phyloP scores from a whole-genome alignment of 495 filamentous ascomycete species.

The Penicillium egyptiacum region DNA sequence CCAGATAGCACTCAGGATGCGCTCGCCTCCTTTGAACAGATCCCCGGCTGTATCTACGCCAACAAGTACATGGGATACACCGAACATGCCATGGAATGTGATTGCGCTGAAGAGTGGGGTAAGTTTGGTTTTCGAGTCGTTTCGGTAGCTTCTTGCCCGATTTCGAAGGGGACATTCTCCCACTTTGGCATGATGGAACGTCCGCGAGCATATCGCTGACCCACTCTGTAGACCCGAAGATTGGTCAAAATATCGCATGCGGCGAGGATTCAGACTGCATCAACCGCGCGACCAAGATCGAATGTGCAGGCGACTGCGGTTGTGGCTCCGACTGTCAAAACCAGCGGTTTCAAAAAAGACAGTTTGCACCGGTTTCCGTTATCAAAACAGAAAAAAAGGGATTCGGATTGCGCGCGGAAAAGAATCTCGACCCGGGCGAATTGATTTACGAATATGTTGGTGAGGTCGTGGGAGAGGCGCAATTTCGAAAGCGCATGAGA shows the following conservation, averaged over 20 bases:
- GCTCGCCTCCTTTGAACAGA: conserved; percentile 71
- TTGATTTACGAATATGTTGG: conserved; percentile 99
- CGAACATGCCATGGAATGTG: conserved; percentile 92
- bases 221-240: conserved; percentile 55
- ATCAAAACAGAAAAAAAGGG: conserved; percentile 98
- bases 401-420: conserved; percentile 82
- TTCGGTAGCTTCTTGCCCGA: neutral
- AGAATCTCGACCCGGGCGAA: conserved; percentile 71
- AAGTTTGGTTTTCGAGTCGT: conserved; percentile 48
- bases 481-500: conserved; percentile 82
- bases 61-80: conserved; percentile 87
- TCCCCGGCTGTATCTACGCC: conserved; percentile 80
- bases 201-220: conserved; percentile 10
- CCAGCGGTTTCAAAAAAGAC: conserved; percentile 86
- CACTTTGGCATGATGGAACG: neutral
- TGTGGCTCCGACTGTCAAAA: conserved; percentile 90
- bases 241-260: conserved; percentile 74
- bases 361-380: conserved; percentile 89
- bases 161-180: no score
- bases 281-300: conserved; percentile 96
- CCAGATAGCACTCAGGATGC: conserved; percentile 76
- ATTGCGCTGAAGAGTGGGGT: conserved; percentile 96
- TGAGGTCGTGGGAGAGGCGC: conserved; percentile 91
- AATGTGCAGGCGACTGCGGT: conserved; percentile 82
- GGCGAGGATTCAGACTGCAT: conserved; percentile 98